Base-by-base conservation (phyloP, 75 land plant species). In the Sequoiadendron giganteum region DNA sequence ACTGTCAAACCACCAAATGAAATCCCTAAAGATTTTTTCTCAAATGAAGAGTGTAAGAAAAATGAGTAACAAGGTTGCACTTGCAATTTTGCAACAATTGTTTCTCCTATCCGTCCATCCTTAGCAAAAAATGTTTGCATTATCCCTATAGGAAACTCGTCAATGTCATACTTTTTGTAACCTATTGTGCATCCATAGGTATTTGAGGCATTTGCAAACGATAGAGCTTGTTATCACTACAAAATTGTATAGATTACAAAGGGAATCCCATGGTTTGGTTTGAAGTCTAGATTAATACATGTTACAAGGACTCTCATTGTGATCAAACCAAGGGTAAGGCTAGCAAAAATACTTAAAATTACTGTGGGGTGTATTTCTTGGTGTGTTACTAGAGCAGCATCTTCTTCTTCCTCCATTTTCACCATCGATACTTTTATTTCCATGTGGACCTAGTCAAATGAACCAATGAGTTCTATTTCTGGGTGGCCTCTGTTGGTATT, bases 221-320 rank as follows among this genome's bases (percentile, higher is more conserved):
- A 87, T 97, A 98, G 49, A 94, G 79, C 85, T 98, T 98, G 76
- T 95, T 93, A 89, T 98, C 99, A 48, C 96, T 90, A 39, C 99
- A 95, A 82, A 25, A 90, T 52, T 93, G 88, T 55, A 98, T 77
- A 18, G 99, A 92, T 90, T 98, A 97, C 18, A 91, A 89, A 85
- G 99, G 92, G 90, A 95, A 96, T 73, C 93, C 99, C 99, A 98
- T 96, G 36, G 99, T 95, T 90, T 98, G 99, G 76, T 98, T 98
- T 90, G 92, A 99, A 99, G 97, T 98, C 99, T 98, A 92, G 99
- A 98, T 87, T 98, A 99, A 86, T 98, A 98, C 99, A 98, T 98
- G 87, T 98, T 98, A 28, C 99, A 95, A 32, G 99, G 99, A 85
- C 99, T 98, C 88, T 98, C 99, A 93, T 98, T 98, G 89, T 98